Evolutionary conservation across 2,329 filamentous ascomycete species (phyloP), one percentile per base, ranked within the genome.

Genomic region (Chaetomiaceae sp.): DNA sequence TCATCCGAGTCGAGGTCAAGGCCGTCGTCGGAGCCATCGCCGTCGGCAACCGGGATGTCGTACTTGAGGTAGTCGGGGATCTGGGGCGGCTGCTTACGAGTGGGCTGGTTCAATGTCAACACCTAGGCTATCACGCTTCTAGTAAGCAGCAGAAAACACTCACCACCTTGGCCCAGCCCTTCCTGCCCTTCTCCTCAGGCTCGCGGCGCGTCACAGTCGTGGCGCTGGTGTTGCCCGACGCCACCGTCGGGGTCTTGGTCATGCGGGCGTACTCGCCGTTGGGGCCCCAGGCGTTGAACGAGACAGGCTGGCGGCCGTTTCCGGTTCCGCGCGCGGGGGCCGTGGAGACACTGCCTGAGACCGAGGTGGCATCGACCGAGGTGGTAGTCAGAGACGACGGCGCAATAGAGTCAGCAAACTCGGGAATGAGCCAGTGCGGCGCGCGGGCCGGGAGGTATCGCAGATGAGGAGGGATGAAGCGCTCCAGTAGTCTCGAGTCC

Each of bases 211-310:
- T 34, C 27, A n/a, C n/a, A 9, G 34, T 27, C 33, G 40, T 17
- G 37, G 56, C 39, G 9, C 25, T 38, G 6, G 47, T 53, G 39
- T 29, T 54, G 33, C 39, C 46, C 2, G 56, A 61, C 15, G 22
- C 43, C 3, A 53, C 47, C 1, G 58, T 59, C 6, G 52, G 54
- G 2, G 31, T 44, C 44, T 59, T 59, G 33, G 47, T 19, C 48
- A 47, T 51, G 12, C 47, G 45, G 5, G 33, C 42, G 12, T 20
- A 38, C 51, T 63, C 44, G 23, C 64, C 63, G 5, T 60, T 22
- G 3, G 63, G 62, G 14, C 60, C 62, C 43, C 51, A 65, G 31
- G 59, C 61, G 20, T 59, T 64, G 52, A 55, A 64, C 3, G 51
- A 19, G 9, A 55, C 27, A 8, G 22, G 4, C 15, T 6, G 3